Conservation (phyloP, 78 protist genomes). For the Ministeria vibrans region DNA sequence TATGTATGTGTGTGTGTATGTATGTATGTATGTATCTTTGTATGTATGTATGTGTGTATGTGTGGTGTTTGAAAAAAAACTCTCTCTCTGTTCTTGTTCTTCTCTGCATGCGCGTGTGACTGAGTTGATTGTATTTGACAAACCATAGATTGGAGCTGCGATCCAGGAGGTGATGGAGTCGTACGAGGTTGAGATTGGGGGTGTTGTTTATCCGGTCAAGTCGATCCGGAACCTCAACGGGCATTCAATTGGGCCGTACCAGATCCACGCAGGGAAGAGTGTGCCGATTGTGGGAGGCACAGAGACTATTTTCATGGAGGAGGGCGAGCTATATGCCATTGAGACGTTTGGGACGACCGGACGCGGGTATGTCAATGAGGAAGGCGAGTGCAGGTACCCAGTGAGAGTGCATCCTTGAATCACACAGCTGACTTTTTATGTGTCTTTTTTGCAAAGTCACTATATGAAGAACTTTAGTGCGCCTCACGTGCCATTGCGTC, state of each 20-base stretch:
- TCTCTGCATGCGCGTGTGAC: neutral
- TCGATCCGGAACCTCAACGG: conserved; percentile 92
- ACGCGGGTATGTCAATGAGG: conserved; percentile 75
- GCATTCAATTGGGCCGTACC: conserved; percentile 88
- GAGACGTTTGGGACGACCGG: conserved; percentile 99
- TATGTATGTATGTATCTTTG: conserved; percentile 12
- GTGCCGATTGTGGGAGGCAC: conserved; percentile 92
- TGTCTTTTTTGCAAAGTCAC: too few species aligned
- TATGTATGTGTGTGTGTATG: conserved; percentile 12
- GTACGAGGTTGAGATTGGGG: conserved; percentile 89
- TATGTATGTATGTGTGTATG: conserved; percentile 11
- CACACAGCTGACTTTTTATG: too few species aligned
- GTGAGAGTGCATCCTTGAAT: too few species aligned
- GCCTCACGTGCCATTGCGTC: conserved; percentile 21
- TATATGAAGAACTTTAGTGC: conserved; percentile 76
- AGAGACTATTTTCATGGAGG: conserved; percentile 24
- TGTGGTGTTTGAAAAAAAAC: too few species aligned
- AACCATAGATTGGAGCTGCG: conserved; percentile 75
- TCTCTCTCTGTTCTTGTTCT: neutral
- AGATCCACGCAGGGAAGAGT: conserved; percentile 91
- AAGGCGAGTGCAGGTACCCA: conserved; percentile 78
- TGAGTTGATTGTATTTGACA: neutral
- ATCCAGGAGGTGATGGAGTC: conserved; percentile 97
- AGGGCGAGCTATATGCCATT: conserved; percentile 93
- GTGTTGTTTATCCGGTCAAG: conserved; percentile 77